Percentiles rank a stretch among this genome's conserved stretches.
Evolutionary conservation across 306 rosid species (phyloP).

Genomic region (Mimosa bimucronata): DNA sequence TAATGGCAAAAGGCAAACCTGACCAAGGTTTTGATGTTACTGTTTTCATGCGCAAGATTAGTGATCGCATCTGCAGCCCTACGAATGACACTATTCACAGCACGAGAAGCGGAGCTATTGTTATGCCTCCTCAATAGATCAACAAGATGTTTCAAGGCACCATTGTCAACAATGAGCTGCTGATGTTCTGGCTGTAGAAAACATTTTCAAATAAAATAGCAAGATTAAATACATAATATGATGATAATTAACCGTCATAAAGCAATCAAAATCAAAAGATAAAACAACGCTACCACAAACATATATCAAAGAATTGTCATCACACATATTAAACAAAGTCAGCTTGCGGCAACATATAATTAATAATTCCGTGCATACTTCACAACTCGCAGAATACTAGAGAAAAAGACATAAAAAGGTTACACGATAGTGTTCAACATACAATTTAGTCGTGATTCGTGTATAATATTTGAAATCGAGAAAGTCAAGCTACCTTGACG

Average conservation of each 20-base stretch:
- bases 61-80: constrained; percentile 93
- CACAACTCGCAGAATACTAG: background rate
- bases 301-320: background rate
- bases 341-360: constrained; percentile 22
- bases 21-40: constrained; percentile 82
- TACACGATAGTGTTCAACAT: background rate
- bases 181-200: constrained; percentile 90
- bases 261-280: background rate
- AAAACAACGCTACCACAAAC: background rate
- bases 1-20: constrained; percentile 53
- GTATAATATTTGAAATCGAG: background rate
- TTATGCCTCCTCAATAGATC: constrained; percentile 72
- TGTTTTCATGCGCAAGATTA: constrained; percentile 92
- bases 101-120: constrained; percentile 54
- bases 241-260: background rate
- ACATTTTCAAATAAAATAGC: constrained; percentile 30
- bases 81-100: constrained; percentile 83
- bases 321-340: background rate
- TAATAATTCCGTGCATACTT: constrained; percentile 1
- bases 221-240: background rate
- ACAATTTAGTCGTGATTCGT: constrained; percentile 8
- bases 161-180: constrained; percentile 79
- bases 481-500: constrained; percentile 62
- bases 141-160: constrained; percentile 79
- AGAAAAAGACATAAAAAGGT: background rate